These are phyloP conservation scores for Inonotus obliquus DNA, from an alignment of 1,284 basidiomycete genomes.

Conservation along the genomic window DNA sequence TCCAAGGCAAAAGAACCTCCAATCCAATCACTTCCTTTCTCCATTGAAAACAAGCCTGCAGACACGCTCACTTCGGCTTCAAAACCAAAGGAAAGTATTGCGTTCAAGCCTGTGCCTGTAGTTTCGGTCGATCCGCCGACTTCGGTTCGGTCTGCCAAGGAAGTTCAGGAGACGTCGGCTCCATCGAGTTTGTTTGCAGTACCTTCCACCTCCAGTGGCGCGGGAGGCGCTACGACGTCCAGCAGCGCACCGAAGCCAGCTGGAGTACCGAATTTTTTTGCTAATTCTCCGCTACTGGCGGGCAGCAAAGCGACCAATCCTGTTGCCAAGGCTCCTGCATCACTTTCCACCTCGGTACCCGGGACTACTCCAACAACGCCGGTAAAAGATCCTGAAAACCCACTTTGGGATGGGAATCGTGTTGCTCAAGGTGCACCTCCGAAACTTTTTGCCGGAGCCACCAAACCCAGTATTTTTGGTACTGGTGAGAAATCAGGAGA, in stretches of 20 bases:
- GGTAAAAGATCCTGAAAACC: conserved; percentile 16
- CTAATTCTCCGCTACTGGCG: conserved; percentile 9
- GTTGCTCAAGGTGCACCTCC: background rate
- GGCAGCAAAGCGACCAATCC: conserved; percentile 1
- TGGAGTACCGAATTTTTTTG: conserved; percentile 17
- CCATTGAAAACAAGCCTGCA: conserved; percentile 1
- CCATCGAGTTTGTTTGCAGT: conserved; percentile 7
- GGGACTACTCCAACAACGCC: background rate
- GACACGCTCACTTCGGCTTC: background rate
- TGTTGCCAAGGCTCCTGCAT: background rate
- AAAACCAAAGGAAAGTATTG: background rate
- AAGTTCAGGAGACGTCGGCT: background rate
- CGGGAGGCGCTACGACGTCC: background rate
- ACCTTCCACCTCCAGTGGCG: background rate
- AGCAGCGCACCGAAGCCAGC: background rate
- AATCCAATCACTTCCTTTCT: conserved; percentile 17
- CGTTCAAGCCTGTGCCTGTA: background rate
- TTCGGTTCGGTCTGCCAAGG: background rate
- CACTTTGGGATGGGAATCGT: conserved; percentile 7
- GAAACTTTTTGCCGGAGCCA: background rate
- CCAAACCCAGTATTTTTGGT: conserved; percentile 6
- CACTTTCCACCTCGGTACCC: background rate
- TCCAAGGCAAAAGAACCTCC: conserved; percentile 17
- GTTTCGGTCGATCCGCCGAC: conserved; percentile 3
- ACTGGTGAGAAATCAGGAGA: conserved; percentile 1